A percentile compares a stretch with the other conserved stretches of the same genome.
These are phyloP conservation scores for Pulicaria dysenterica DNA, from an alignment of 129 eudicot species.

Conservation along the genomic window DNA sequence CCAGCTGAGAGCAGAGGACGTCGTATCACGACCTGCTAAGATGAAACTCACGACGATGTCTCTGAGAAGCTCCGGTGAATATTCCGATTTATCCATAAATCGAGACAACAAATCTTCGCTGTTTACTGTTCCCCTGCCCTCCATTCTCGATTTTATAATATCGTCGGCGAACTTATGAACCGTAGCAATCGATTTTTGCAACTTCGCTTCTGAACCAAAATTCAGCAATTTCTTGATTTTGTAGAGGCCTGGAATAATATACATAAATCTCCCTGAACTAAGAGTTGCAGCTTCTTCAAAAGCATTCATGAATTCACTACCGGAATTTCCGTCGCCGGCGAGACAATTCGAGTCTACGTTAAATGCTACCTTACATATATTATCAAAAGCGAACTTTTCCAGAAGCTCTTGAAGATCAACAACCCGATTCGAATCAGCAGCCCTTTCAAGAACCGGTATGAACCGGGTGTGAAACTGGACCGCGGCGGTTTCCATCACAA, in stretches of 20 bases:
- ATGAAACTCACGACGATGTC: conserved; percentile 64
- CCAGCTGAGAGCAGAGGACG: conserved; percentile 72
- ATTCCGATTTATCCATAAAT: conserved; percentile 44
- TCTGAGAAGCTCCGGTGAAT: conserved; percentile 50
- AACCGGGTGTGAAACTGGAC: conserved; percentile 47
- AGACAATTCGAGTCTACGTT: conserved; percentile 72
- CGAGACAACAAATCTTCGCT: conserved; percentile 71
- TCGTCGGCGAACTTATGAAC: conserved; percentile 67
- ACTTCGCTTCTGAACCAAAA: conserved; percentile 54
- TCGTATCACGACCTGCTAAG: conserved; percentile 78
- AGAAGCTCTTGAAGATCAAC: conserved; percentile 71
- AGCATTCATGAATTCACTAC: conserved; percentile 66
- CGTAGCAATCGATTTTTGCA: conserved; percentile 39
- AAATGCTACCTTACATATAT: conserved; percentile 72
- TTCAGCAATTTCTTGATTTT: conserved; percentile 45
- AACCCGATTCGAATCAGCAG: conserved; percentile 31
- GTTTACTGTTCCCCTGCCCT: conserved; percentile 26
- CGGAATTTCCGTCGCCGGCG: conserved; percentile 48
- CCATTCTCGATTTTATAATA: conserved; percentile 50
- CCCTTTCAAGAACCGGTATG: conserved; percentile 48
- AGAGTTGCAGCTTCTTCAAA: conserved; percentile 73
- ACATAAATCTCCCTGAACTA: conserved; percentile 62
- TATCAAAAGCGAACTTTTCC: conserved; percentile 75
- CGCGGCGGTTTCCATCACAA: conserved; percentile 47
- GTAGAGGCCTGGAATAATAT: conserved; percentile 33